phyloP scores from a whole-genome alignment of 768 basidiomycete genomes.

The Kwoniella mangroviensis region DNA sequence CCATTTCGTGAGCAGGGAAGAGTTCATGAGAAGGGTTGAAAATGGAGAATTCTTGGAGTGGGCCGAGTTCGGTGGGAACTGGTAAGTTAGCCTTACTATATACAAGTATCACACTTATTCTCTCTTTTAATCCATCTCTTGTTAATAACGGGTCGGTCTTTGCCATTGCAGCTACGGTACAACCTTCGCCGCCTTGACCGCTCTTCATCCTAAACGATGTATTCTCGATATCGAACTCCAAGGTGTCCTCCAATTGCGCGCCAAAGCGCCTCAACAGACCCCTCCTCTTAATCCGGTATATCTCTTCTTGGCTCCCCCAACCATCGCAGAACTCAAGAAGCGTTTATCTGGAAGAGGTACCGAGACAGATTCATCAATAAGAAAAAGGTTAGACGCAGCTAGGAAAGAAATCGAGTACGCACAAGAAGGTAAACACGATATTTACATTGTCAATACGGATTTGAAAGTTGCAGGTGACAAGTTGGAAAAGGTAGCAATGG shows the following conservation, averaged over 20 bases:
- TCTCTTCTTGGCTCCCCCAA: constrained; percentile 89
- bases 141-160: background rate
- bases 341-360: constrained; percentile 82
- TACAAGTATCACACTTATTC: background rate
- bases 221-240: constrained; percentile 96
- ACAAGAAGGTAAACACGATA: constrained; percentile 74
- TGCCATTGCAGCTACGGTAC: constrained; percentile 72
- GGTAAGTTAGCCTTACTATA: constrained; percentile 44
- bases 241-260: constrained; percentile 91
- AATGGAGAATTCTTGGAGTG: constrained; percentile 87
- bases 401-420: constrained; percentile 83
- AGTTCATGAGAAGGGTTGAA: constrained; percentile 71
- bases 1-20: constrained; percentile 75
- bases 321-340: constrained; percentile 68
- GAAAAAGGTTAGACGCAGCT: constrained; percentile 76
- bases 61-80: constrained; percentile 89
- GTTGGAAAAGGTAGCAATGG: constrained; percentile 78
- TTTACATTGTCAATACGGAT: constrained; percentile 89
- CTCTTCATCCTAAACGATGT: constrained; percentile 78
- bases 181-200: constrained; percentile 73
- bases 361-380: constrained; percentile 73
- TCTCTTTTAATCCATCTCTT: background rate
- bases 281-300: constrained; percentile 76
- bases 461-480: constrained; percentile 77
- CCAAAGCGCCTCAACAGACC: constrained; percentile 61